Evolutionary conservation across 2,329 filamentous ascomycete genomes (phyloP).

Genomic region (Thelonectria rubi): DNA sequence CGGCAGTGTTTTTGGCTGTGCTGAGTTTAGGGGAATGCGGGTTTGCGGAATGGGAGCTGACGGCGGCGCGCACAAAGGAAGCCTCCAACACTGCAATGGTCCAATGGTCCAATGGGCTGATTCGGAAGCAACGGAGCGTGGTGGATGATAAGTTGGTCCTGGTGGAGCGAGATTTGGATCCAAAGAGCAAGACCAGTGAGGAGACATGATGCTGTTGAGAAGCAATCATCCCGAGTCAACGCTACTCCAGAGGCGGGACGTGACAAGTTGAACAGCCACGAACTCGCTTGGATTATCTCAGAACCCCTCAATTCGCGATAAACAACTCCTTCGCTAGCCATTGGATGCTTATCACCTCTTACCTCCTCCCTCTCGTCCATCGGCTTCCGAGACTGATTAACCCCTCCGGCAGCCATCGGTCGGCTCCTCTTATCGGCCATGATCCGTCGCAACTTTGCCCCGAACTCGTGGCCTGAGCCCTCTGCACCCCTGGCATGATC

Average conservation of each 20-base stretch:
- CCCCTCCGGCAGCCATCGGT: conserved; percentile 14
- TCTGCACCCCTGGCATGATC: conserved; percentile 30
- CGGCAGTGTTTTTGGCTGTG: not conserved
- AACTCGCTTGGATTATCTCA: not conserved
- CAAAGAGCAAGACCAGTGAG: not conserved
- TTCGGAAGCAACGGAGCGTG: conserved; percentile 22
- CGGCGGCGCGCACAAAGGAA: conserved; percentile 3
- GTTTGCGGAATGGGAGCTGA: conserved; percentile 11
- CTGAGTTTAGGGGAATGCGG: conserved; percentile 13
- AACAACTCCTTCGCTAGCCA: too few relatives aligned
- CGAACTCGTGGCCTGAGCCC: conserved; percentile 41
- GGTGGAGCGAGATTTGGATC: conserved; percentile 2
- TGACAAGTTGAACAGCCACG: not conserved
- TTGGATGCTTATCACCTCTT: too few relatives aligned
- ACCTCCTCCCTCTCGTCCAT: not conserved
- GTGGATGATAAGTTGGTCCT: not conserved
- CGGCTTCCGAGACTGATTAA: not conserved
- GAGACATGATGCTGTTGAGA: not conserved
- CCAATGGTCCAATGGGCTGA: conserved; percentile 11
- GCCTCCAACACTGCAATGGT: not conserved
- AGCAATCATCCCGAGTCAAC: not conserved
- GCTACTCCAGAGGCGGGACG: not conserved
- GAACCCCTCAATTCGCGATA: too few relatives aligned
- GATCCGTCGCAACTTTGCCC: conserved; percentile 7
- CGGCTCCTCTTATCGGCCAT: conserved; percentile 8